Conservation (phyloP, 2,329 filamentous ascomycete species). For the Mariannaea elegans region DNA sequence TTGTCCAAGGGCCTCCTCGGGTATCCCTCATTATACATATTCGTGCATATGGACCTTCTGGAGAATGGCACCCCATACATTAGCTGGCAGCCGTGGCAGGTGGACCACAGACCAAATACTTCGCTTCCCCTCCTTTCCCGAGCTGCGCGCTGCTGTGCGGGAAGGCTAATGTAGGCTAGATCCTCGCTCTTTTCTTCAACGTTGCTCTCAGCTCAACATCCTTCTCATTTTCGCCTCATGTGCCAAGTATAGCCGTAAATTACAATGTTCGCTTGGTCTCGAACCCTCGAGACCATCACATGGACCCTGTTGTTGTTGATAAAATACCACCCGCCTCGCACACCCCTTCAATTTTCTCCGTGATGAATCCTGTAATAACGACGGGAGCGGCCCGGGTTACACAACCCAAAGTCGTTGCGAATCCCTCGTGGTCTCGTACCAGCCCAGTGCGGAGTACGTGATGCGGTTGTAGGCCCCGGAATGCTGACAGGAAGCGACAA, state of each 20-base stretch:
- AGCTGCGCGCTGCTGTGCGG: conserved; percentile 41
- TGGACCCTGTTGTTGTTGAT: conserved; percentile 19
- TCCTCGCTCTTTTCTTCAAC: conserved; percentile 28
- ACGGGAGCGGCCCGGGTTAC: conserved; percentile 33
- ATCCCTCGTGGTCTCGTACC: conserved; percentile 34
- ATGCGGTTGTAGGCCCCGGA: conserved; percentile 29
- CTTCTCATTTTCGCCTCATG: background rate
- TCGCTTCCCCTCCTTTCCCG: conserved; percentile 30
- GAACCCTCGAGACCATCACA: conserved; percentile 8
- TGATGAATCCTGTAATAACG: conserved; percentile 39
- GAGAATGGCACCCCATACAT: conserved; percentile 36
- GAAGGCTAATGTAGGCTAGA: conserved; percentile 45
- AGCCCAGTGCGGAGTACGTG: conserved; percentile 39
- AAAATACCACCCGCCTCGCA: conserved; percentile 24
- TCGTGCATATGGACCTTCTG: conserved; percentile 37
- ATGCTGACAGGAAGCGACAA: conserved; percentile 36
- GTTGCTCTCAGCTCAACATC: conserved; percentile 1
- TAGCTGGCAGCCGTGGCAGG: conserved; percentile 33
- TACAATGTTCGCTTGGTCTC: background rate
- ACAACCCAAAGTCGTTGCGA: conserved; percentile 28
- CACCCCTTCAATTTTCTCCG: conserved; percentile 27
- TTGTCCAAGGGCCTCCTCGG: conserved; percentile 18
- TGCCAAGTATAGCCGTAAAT: background rate
- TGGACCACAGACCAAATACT: conserved; percentile 34
- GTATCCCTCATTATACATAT: conserved; percentile 36